Base-by-base conservation (phyloP, 1,284 basidiomycete genomes). In the Tremellales sp. region DNA sequence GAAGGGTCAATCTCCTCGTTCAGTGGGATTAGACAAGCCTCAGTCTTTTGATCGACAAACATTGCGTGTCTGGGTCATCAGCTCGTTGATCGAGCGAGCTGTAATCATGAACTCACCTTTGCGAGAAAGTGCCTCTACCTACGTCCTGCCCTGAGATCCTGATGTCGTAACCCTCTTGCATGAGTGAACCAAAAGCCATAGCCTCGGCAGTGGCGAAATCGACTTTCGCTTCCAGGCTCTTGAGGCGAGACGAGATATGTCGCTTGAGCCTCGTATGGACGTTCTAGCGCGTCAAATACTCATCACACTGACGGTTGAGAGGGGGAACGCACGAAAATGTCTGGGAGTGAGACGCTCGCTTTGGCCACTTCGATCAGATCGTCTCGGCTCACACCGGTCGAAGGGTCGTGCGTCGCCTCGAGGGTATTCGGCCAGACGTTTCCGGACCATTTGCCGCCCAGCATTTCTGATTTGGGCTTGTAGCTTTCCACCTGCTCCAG, bases 171-270 rank as follows among this genome's bases (percentile, higher is more conserved):
- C 87, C 87, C 49, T 89, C 85, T 10, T 81, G 71, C 81, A 93
- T 81, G 33, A 92, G 76, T 1, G 86, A 82, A 0, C 90, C 90
- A 62, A 90, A 89, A 0, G 89, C 89, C 72, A 92, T 75, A 0
- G 88, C 86, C 77, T 94, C 90, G 10, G 87, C 89, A 27, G 87
- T 89, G 0, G 88, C 87, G 80, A 87, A 93, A 65, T 92, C 88
- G 37, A 94, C 85, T 35, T 77, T 77, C 3, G 81, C 85, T 75
- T 88, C 82, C 39, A 93, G 70, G 45, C 82, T 83, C 58, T 82
- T 78, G n/a, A 89, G 62, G 2, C 89, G 79, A 60, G 81, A 81
- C 72, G 85, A 86, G 48, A 91, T 82, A 64, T 92, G 89, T 15
- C 89, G 76, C 49, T 83, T 81, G 42, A 93, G 70, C 43, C 90